Evolutionary conservation across 2,329 filamentous ascomycete genomes (phyloP).

Genomic region (Ciborinia camelliae): DNA sequence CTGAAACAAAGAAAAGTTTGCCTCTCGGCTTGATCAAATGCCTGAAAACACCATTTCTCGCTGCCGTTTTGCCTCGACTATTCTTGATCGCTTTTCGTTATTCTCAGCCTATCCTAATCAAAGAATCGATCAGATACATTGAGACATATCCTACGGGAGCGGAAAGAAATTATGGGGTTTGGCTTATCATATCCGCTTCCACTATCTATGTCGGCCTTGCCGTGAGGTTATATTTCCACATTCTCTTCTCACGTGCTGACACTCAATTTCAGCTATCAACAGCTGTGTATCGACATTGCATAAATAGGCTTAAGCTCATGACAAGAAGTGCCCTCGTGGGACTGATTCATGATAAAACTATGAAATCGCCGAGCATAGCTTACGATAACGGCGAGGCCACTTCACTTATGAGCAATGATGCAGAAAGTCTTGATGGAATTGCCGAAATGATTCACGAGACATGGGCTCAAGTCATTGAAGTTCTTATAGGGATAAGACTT

Average conservation of each 20-base stretch:
- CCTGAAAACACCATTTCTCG: conserved; percentile 35
- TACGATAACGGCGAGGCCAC: conserved; percentile 39
- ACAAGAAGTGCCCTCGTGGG: conserved; percentile 39
- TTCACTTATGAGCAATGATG: conserved; percentile 44
- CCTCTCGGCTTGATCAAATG: conserved; percentile 36
- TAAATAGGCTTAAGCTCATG: conserved; percentile 39
- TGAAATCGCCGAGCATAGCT: conserved; percentile 30
- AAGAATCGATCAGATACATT: conserved; percentile 39
- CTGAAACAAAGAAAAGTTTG: conserved; percentile 34
- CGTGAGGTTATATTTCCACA: background rate
- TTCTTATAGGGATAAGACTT: conserved; percentile 42
- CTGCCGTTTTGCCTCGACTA: conserved; percentile 39
- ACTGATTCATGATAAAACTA: conserved; percentile 39
- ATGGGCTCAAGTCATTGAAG: conserved; percentile 44
- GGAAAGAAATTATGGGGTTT: conserved; percentile 9
- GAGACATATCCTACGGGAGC: conserved; percentile 10
- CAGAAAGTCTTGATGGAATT: conserved; percentile 37
- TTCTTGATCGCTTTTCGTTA: conserved; percentile 43
- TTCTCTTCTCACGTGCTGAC: background rate
- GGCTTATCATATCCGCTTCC: conserved; percentile 3
- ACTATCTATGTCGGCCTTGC: conserved; percentile 8
- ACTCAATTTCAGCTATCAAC: conserved; percentile 35
- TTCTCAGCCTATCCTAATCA: conserved; percentile 43
- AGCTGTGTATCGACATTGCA: conserved; percentile 35
- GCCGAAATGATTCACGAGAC: conserved; percentile 43